Conservation (phyloP, 2,329 filamentous ascomycete species). For the Xylariaceae sp. region DNA sequence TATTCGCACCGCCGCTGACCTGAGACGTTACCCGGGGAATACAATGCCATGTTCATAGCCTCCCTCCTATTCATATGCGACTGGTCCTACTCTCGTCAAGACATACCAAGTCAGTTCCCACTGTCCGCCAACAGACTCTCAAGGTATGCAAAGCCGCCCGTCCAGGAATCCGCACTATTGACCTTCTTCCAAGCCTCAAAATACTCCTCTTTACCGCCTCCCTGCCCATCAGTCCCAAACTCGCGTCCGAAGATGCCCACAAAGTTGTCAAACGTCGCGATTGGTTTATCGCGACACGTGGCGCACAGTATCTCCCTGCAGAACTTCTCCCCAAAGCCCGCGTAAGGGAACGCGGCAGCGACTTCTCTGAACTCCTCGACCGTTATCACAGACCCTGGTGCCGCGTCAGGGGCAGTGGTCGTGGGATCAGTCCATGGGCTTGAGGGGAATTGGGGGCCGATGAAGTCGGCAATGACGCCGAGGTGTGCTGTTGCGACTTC, state of each 20-base stretch:
- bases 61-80: no score
- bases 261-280: slow-evolving; percentile 20
- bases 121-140: slow-evolving; percentile 9
- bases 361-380: slow-evolving; percentile 19
- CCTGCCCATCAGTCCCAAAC: slow-evolving; percentile 19
- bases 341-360: slow-evolving; percentile 15
- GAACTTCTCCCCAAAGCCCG: slow-evolving; percentile 5
- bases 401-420: not conserved
- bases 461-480: slow-evolving; percentile 18
- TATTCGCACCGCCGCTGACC: no score
- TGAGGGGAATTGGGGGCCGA: slow-evolving; percentile 15
- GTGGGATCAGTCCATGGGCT: slow-evolving; percentile 6
- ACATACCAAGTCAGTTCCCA: not conserved
- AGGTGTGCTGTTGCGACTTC: slow-evolving; percentile 18
- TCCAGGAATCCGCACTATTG: not conserved
- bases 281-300: slow-evolving; percentile 19
- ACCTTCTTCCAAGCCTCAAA: slow-evolving; percentile 1
- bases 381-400: slow-evolving; percentile 13
- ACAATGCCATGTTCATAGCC: no score
- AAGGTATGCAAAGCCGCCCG: slow-evolving; percentile 8
- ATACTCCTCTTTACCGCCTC: slow-evolving; percentile 15
- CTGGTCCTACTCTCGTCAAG: no score
- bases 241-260: slow-evolving; percentile 13
- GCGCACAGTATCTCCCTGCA: slow-evolving; percentile 17
- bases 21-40: no score